Percentiles rank a stretch among this genome's conserved stretches.
Evolutionary conservation across 148 eudicot genomes (phyloP).

Genomic region (Rhododendron vialii): DNA sequence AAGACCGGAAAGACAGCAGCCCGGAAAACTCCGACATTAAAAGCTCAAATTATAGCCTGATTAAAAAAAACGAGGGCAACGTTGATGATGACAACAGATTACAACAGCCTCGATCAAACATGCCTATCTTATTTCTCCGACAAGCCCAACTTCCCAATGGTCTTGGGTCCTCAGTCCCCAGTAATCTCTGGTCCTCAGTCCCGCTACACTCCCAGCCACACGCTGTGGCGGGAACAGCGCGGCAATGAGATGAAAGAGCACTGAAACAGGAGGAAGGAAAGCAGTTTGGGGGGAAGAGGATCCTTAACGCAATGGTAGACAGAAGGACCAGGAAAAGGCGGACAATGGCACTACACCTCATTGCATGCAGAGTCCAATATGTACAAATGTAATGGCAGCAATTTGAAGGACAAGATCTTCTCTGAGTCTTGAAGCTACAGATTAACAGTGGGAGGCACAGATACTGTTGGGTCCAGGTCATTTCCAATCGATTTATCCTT

Average conservation of each 20-base stretch:
- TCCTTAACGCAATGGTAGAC: neutral
- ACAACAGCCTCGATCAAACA: slow-evolving; percentile 4
- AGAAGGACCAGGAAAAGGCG: neutral
- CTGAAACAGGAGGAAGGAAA: neutral
- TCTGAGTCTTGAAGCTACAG: slow-evolving; percentile 12
- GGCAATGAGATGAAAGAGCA: neutral
- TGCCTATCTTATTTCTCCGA: neutral
- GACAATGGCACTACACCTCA: neutral
- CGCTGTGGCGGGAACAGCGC: neutral
- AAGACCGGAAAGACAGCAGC: neutral
- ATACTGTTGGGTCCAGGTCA: slow-evolving; percentile 19
- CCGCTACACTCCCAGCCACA: neutral
- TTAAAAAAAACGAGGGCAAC: neutral
- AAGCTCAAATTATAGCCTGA: neutral
- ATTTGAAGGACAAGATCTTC: slow-evolving; percentile 8
- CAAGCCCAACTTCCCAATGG: neutral
- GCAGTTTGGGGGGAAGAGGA: neutral
- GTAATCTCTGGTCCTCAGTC: neutral
- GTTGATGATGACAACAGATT: neutral
- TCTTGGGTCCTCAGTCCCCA: neutral
- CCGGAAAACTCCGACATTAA: neutral
- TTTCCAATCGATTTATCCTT: slow-evolving; percentile 31
- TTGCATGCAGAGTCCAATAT: slow-evolving; percentile 14
- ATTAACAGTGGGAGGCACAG: slow-evolving; percentile 16
- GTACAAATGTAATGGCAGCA: slow-evolving; percentile 21